Evolutionary conservation across 257 asterid species (phyloP).

Genomic region (Nicotiana obtusifolia): DNA sequence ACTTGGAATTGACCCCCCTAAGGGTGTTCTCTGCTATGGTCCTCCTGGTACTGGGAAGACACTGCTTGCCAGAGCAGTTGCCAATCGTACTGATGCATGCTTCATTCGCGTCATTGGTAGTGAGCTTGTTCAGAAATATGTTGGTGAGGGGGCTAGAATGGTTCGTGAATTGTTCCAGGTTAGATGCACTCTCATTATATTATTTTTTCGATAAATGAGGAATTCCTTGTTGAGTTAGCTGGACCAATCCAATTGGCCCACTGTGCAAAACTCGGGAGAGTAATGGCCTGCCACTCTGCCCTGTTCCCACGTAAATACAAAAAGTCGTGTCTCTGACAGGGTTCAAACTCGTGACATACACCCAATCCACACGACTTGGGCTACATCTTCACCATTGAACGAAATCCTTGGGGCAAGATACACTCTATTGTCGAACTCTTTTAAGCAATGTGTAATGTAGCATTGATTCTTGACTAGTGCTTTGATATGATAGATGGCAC

Average conservation of each 20-base stretch:
- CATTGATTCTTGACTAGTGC: background rate
- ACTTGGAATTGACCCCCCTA: conserved; percentile 97
- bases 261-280: background rate
- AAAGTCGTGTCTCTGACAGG: background rate
- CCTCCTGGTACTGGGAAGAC: conserved; percentile 99
- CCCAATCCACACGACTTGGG: background rate
- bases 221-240: background rate
- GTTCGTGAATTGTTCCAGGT: conserved; percentile 99
- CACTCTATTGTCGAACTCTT: background rate
- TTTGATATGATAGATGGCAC: conserved; percentile 71
- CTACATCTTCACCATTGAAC: background rate
- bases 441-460: background rate
- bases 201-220: background rate
- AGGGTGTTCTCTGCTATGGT: conserved; percentile 96
- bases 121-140: conserved; percentile 96
- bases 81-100: conserved; percentile 96
- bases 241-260: background rate
- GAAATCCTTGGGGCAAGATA: background rate
- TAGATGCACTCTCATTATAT: background rate
- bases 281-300: background rate
- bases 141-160: conserved; percentile 99
- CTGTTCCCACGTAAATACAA: background rate
- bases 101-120: conserved; percentile 96
- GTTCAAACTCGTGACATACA: background rate
- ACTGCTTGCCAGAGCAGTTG: conserved; percentile 91